Conservation (phyloP, 331 rosid species). For the Stylosanthes scabra region DNA sequence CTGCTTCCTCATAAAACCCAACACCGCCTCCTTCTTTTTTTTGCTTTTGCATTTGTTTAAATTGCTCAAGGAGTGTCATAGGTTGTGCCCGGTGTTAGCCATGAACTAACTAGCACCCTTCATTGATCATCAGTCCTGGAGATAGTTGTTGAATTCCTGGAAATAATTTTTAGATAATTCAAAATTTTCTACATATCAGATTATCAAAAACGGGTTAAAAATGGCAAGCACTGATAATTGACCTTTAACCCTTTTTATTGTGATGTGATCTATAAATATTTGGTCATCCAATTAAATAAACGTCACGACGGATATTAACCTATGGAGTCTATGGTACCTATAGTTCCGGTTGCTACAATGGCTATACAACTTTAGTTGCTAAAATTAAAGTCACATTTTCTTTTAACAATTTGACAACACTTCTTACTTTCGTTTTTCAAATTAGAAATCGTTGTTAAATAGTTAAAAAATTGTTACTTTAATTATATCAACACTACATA, state of each 20-base stretch:
- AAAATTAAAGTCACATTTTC: no score
- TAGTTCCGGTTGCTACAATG: no score
- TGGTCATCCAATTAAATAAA: conserved; percentile 13
- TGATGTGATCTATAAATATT: not conserved
- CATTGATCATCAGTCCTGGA: not conserved
- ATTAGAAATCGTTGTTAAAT: no score
- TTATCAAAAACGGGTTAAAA: not conserved
- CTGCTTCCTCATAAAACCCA: not conserved
- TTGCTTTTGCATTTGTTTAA: not conserved
- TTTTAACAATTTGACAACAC: no score
- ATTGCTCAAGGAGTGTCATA: not conserved
- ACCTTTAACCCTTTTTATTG: conserved; percentile 7
- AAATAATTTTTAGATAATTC: not conserved
- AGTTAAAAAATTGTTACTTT: no score
- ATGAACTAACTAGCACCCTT: not conserved
- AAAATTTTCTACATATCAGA: not conserved
- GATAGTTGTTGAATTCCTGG: conserved; percentile 10
- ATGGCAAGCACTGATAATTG: not conserved
- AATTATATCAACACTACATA: no score
- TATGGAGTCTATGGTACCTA: not conserved
- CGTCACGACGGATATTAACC: not conserved
- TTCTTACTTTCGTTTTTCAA: no score
- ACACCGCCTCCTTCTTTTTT: not conserved
- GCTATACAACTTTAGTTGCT: no score
- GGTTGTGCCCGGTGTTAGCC: conserved; percentile 7